Conservation (phyloP, 2,329 filamentous ascomycete genomes). For the Neurospora crassa region DNA sequence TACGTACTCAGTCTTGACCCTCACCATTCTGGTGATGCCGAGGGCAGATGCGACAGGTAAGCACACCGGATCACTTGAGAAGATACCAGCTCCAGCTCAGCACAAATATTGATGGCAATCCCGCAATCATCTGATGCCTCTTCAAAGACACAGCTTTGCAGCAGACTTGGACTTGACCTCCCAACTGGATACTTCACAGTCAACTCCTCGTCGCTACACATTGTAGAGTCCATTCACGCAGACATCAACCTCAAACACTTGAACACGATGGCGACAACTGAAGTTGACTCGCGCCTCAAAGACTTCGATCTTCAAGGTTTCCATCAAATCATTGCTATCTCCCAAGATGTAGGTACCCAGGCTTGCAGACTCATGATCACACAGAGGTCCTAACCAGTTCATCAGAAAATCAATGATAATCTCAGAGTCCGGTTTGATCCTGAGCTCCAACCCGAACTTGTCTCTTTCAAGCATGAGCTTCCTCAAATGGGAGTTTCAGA, state of each 20-base stretch:
- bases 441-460: not conserved
- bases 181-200: not conserved
- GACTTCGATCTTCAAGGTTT: not conserved
- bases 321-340: not conserved
- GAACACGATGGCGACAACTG: not conserved
- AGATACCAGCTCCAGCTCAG: not conserved
- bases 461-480: not conserved
- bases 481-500: not conserved
- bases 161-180: not conserved
- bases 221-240: no score
- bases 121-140: not conserved
- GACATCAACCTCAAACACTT: not conserved
- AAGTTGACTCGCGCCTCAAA: not conserved
- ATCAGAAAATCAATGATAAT: not conserved
- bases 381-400: not conserved
- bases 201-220: not conserved
- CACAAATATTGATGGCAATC: not conserved
- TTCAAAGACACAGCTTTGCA: not conserved
- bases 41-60: not conserved
- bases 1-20: not conserved
- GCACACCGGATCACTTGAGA: not conserved
- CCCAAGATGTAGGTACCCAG: not conserved
- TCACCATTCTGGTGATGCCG: not conserved
- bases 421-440: not conserved
- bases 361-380: not conserved